Conservation (phyloP, 2,329 filamentous ascomycete genomes). For the Colletotrichum scovillei region DNA sequence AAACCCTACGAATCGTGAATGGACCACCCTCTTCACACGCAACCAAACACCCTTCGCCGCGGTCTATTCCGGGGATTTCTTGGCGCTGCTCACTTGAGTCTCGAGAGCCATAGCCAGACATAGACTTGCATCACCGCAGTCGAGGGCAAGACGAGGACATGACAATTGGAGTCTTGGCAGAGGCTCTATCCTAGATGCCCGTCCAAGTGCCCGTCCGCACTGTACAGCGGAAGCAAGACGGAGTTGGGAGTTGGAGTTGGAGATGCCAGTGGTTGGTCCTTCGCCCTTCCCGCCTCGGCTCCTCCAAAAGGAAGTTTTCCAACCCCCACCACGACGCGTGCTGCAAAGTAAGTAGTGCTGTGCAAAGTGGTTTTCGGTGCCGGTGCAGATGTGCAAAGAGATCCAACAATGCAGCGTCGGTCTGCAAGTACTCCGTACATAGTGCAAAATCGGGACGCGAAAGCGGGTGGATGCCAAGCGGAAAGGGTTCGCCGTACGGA, state of each 20-base stretch:
- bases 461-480: neutral
- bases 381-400: neutral
- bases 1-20: neutral
- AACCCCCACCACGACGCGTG: neutral
- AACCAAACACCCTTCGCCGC: conserved; percentile 19
- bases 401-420: neutral
- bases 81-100: conserved; percentile 3
- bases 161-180: conserved; percentile 32
- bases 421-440: neutral
- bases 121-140: neutral
- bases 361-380: neutral
- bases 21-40: conserved; percentile 1
- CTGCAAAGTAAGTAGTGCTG: no score
- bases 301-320: neutral
- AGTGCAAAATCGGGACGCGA: neutral
- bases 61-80: conserved; percentile 32
- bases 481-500: neutral
- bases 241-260: neutral
- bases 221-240: conserved; percentile 6
- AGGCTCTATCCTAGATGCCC: conserved; percentile 14
- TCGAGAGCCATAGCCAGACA: neutral
- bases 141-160: conserved; percentile 33
- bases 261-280: neutral
- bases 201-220: conserved; percentile 8
- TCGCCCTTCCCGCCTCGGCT: neutral